Base-by-base conservation (phyloP, 116 monocot species). In the Trichopus zeylanicus region DNA sequence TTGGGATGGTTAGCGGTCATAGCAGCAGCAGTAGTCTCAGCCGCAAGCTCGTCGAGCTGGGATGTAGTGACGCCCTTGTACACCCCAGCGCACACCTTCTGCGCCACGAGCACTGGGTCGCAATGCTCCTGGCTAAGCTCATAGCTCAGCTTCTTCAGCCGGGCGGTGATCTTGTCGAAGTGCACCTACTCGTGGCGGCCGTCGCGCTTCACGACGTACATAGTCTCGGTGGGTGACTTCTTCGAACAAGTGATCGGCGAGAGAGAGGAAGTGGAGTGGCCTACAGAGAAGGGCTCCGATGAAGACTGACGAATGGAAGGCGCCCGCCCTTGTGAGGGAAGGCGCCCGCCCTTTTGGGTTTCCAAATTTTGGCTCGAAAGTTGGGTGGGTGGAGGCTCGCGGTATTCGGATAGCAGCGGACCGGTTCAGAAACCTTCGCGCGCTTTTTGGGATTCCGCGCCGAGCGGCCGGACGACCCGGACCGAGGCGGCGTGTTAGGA, bases 81-180 rank as follows among this genome's bases (percentile, higher is more conserved):
- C 11, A 95, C 83, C 0, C 95, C 95, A n/a, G 81, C 90, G 64
- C 95, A 95, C n/a, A 95, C 90, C 70, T 95, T 95, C 73, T 95
- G 95, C 1, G 90, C 80, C 15, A 95, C 83, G 47, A 95, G 78
- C 28, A 90, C 81, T 2, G 90, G 83, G 39, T 95, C 95, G 67
- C 95, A 95, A 86, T 95, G 95, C 51, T 95, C 95, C 54, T 70
- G 74, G 76, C 66, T 95, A 42, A 95, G 76, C 18, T 90, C 95
- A 29, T 97, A 97, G 69, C 97, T 97, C 51, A 97, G 61, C 79
- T 85, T 97, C 97, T 97, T 97, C 49, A 97, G 62, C 51, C 91
- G 55, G 25, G 97, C 97, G 18, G 91, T 97, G 73, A 97, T 97
- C 87, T 97, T 97, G 79, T 97, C 97, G 78, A 97, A 97, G 70